Base-by-base conservation (phyloP, 31 red algal species). In the Odonthalia washingtoniensis region DNA sequence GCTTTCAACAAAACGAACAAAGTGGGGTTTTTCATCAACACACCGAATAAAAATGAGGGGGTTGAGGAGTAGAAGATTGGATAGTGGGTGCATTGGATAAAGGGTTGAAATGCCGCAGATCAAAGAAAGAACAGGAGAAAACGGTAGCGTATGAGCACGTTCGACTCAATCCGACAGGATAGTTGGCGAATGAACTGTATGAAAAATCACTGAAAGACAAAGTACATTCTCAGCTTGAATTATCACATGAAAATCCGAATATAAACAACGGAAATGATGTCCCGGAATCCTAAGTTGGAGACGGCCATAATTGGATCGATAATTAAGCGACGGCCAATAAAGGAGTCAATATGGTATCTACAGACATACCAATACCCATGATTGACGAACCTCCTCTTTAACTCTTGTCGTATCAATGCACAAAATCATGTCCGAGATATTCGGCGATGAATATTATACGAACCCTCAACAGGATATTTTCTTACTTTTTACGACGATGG, bases 61-160 rank as follows among this genome's bases (percentile, higher is more conserved):
- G 66, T 30, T 12, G 33, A 70, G 9, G 66, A 36, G 27, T 70
- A 30, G 33, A 70, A 26, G 28, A 6, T 70, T 18, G 28, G 12
- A 26, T 70, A 12, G 33, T 70, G 28, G 66, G 5, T 6, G 66
- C 66, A 26, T 26, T 3, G 2, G 49, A 5, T 35, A 42, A 63
- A 17, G 60, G 5, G 18, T 38, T 81, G 24, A 38, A 64, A 39
- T 81, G 77, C 36, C 26, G 77, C 14, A 18, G 42, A 53, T 53
- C 14, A 21, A 5, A 78, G 2, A 5, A 46, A 57, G 4, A 4
- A 24, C 77, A 45, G 35, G 49, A 45, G 2, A 81, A 63, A 57
- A 60, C 1, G 42, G 77, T 65, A 1, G 53, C 52, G 35, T 65
- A 65, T n/a, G 77, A 65, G 62, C 77, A 81, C 33, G 77, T 81